A percentile compares a stretch with the other conserved stretches of the same genome.
These are phyloP conservation scores for Linnemannia zychae DNA, from an alignment of 192 early-diverging fungal species.

Conservation along the genomic window DNA sequence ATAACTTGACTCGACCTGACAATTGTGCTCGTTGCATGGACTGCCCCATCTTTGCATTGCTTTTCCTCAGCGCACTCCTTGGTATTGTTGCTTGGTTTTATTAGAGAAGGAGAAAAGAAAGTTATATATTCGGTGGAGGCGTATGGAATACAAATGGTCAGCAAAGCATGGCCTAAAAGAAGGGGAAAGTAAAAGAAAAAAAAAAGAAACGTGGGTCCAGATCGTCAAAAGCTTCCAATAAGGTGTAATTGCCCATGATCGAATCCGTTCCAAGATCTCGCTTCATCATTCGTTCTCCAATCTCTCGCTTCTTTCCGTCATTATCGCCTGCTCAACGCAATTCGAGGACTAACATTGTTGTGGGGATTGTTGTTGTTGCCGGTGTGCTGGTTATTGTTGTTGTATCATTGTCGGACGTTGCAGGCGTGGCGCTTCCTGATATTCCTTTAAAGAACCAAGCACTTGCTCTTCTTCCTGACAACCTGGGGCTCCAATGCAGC, in stretches of 20 bases:
- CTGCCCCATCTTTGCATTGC: no score
- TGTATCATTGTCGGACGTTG: background rate
- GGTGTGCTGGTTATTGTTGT: background rate
- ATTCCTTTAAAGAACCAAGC: slow-evolving; percentile 77
- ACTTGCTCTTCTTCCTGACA: slow-evolving; percentile 84
- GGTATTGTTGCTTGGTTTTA: slow-evolving; percentile 9
- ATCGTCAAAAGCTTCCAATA: background rate
- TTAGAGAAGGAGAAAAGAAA: background rate
- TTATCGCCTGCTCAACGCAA: slow-evolving; percentile 8
- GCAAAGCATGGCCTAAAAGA: slow-evolving; percentile 4
- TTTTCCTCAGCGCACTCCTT: no score
- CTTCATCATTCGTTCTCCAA: background rate
- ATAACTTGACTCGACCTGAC: no score
- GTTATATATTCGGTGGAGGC: slow-evolving; percentile 6
- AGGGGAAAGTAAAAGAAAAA: background rate
- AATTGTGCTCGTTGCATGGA: no score
- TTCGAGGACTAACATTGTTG: background rate
- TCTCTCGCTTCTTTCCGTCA: background rate
- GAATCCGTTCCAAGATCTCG: background rate
- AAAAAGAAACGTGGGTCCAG: background rate
- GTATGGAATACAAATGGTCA: background rate
- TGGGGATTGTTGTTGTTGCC: background rate
- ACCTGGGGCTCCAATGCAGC: slow-evolving; percentile 94
- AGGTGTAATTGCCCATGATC: background rate
- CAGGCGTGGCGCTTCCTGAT: background rate